Evolutionary conservation across 2,329 filamentous ascomycete species (phyloP).

Genomic region (Phialophora tarda): DNA sequence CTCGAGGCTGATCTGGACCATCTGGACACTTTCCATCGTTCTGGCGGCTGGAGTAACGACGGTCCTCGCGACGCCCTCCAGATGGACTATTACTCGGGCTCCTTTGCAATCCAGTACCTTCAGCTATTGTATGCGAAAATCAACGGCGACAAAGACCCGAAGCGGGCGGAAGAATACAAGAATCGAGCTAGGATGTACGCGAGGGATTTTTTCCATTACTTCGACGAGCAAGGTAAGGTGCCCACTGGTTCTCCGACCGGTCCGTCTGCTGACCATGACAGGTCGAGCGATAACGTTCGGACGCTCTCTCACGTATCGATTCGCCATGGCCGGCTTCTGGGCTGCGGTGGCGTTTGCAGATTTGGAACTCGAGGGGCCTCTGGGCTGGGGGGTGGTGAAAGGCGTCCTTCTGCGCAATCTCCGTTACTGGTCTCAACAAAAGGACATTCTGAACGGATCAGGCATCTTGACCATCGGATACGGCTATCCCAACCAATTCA

Average conservation of each 20-base stretch:
- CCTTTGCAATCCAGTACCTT: conserved; percentile 80
- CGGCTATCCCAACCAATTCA: conserved; percentile 79
- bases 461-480: conserved; percentile 79
- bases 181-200: conserved; percentile 70
- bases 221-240: conserved; percentile 65
- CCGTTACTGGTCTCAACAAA: conserved; percentile 78
- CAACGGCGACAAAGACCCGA: conserved; percentile 67
- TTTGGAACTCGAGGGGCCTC: conserved; percentile 71
- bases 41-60: conserved; percentile 81
- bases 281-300: conserved; percentile 76
- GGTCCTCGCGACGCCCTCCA: conserved; percentile 78
- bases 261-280: conserved; percentile 19
- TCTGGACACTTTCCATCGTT: conserved; percentile 80
- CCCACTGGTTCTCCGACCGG: background rate
- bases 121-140: conserved; percentile 78
- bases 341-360: conserved; percentile 76
- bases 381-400: conserved; percentile 80
- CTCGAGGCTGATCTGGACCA: conserved; percentile 78
- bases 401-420: conserved; percentile 75
- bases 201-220: conserved; percentile 76
- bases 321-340: conserved; percentile 86
- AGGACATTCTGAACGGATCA: conserved; percentile 74
- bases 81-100: conserved; percentile 85
- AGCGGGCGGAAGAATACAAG: conserved; percentile 71
- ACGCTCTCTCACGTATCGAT: conserved; percentile 78